Base-by-base conservation (phyloP, 225 moss, liverwort and hornwort genomes). In the Marchantia polymorpha region DNA sequence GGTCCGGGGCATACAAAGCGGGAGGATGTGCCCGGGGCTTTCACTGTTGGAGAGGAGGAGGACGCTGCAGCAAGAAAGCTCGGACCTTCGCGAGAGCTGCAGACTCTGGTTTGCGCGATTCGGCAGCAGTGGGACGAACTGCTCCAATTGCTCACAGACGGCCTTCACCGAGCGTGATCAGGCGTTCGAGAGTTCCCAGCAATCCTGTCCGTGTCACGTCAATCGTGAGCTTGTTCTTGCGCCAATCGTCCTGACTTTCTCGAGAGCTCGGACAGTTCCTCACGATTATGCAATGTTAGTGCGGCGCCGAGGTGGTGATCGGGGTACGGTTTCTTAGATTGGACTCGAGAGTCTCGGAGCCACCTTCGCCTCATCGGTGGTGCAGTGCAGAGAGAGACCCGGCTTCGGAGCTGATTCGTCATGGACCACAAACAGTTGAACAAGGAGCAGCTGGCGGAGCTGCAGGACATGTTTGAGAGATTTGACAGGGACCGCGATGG, bases 401-500 rank as follows among this genome's bases (percentile, higher is more conserved):
- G 39, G 39, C 23, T 51, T 73, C 22, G 39, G 48, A n/a, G 19
- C 46, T 79, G 52, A 69, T 52, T 14, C 27, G 15, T 77, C 50
- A 88, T 88, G 87, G 85, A 82, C n/a, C 69, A 84, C 29, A 85
- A 83, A 55, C 52, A 74, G 26, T 69, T 93, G 12, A 91, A 79
- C 80, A 89, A 87, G 88, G 94, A 94, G 83, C 94, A 94, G 86
- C 54, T 94, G 15, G 90, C 89, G 15, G 94, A 94, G 78, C 79
- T 94, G 72, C 81, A 84, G 55, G 94, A 94, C 17, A 88, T 94
- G 26, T 94, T 94, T 26, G 64, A 85, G 0, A 84, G 91, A 73
- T 94, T 92, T 12, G 94, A 92, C 79, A 89, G 94, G 82, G 94
- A 94, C 56, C 87, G 91, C 64, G 94, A 94, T 51, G 94, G 94